Evolutionary conservation across 2,329 filamentous ascomycete genomes (phyloP).

Genomic region (Penicillium sp.): DNA sequence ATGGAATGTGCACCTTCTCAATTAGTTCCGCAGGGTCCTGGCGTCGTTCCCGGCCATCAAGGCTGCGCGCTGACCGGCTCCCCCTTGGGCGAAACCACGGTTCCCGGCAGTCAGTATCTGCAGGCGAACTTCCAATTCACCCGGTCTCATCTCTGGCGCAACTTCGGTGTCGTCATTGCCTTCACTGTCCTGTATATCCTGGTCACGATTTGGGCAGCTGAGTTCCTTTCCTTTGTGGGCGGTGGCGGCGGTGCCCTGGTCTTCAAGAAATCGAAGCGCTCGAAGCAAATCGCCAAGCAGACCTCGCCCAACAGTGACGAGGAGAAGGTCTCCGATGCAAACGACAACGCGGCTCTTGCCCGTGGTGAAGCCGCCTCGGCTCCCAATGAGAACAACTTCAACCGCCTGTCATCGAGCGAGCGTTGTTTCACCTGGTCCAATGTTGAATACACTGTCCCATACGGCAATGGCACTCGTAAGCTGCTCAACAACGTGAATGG

Average conservation of each 20-base stretch:
- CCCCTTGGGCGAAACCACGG: slow-evolving; percentile 43
- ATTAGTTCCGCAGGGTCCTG: slow-evolving; percentile 55
- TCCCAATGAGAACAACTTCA: slow-evolving; percentile 31
- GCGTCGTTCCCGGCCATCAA: slow-evolving; percentile 51
- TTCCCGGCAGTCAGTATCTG: slow-evolving; percentile 53
- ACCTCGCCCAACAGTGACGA: slow-evolving; percentile 47
- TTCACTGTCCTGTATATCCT: slow-evolving; percentile 69
- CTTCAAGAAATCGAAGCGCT: slow-evolving; percentile 62
- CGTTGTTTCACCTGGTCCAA: slow-evolving; percentile 67
- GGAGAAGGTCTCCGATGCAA: slow-evolving; percentile 46
- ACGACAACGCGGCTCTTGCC: slow-evolving; percentile 24
- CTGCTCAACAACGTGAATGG: slow-evolving; percentile 66
- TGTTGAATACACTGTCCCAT: slow-evolving; percentile 67
- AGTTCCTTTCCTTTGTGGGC: slow-evolving; percentile 58
- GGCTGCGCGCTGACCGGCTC: slow-evolving; percentile 60
- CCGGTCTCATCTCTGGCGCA: slow-evolving; percentile 58
- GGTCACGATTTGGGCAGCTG: slow-evolving; percentile 64
- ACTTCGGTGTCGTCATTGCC: slow-evolving; percentile 71
- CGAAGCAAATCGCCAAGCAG: slow-evolving; percentile 50
- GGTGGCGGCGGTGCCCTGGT: slow-evolving; percentile 62
- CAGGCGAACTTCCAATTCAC: slow-evolving; percentile 52
- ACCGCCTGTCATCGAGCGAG: slow-evolving; percentile 50
- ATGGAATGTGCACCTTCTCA: slow-evolving; percentile 57
- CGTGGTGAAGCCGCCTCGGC: slow-evolving; percentile 24
- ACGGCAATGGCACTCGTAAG: slow-evolving; percentile 55